A percentile compares a stretch with the other conserved stretches of the same genome.
These are phyloP conservation scores for Saitozyma sp. DNA, from an alignment of 768 basidiomycete species.

Conservation along the genomic window DNA sequence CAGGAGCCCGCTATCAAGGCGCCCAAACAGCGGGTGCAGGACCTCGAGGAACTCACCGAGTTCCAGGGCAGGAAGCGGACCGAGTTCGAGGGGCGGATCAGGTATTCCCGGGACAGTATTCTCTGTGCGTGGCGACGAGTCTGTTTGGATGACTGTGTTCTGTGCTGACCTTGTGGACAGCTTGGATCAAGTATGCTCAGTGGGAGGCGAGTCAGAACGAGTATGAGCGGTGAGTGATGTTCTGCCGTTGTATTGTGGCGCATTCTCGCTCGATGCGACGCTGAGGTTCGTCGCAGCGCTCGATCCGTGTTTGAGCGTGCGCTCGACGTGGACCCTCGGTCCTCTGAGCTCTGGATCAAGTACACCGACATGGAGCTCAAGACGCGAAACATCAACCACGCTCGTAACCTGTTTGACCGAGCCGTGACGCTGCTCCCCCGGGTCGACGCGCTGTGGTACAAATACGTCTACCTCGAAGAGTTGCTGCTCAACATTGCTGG, in stretches of 20 bases:
- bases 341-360: constrained; percentile 77
- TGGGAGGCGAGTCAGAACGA: constrained; percentile 93
- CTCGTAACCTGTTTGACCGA: constrained; percentile 94
- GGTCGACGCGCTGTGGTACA: constrained; percentile 93
- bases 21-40: constrained; percentile 92
- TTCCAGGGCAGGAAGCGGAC: constrained; percentile 81
- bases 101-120: constrained; percentile 52
- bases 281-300: constrained; percentile 54
- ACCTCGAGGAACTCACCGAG: constrained; percentile 81
- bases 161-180: constrained; percentile 29
- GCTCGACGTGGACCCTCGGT: constrained; percentile 88
- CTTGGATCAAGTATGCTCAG: constrained; percentile 59
- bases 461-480: constrained; percentile 98
- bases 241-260: neutral
- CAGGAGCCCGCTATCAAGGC: constrained; percentile 90
- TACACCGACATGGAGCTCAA: constrained; percentile 99
- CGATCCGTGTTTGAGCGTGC: constrained; percentile 96
- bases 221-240: constrained; percentile 65
- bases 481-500: constrained; percentile 93
- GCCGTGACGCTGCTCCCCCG: constrained; percentile 94
- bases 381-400: constrained; percentile 93
- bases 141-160: neutral
- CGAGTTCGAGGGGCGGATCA: constrained; percentile 78
- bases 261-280: neutral
- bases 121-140: neutral